Evolutionary conservation across 1,284 basidiomycete species (phyloP), one percentile per base, ranked within the genome.

Genomic region (Marasmius fiardii): DNA sequence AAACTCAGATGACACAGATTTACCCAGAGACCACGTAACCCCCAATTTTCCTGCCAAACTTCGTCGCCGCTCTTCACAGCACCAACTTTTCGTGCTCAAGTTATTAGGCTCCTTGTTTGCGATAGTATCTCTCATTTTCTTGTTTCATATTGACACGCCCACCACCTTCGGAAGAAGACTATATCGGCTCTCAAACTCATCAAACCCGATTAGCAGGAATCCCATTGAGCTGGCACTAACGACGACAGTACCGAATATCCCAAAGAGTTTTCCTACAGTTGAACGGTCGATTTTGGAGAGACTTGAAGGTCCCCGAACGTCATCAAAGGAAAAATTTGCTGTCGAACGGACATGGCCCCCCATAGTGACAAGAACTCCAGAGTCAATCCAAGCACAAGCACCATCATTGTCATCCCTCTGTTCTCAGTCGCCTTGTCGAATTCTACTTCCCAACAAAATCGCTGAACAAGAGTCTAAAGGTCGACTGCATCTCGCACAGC

Each of bases 381-480:
- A 70, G 45, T 51, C 61, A 47, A 12, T 48, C 41, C 45, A 18
- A 35, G 35, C n/a, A 23, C 7, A 43, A 35, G 52, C 41, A 37
- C 35, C 45, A 7, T 10, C 10, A 20, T 23, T 43, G 26, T 28
- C 43, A 50, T 16, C 34, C 18, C 58, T 48, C 58, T 50, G 53
- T 43, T 41, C 54, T 48, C 12, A 35, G 41, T 24, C 51, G 6
- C 49, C 68, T 3, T 79, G 74, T 56, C 73, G 71, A 4, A 76
- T 81, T 58, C 71, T 83, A 26, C 68, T 83, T 28, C 77, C 78
- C 0, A 63, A 76, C 12, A 72, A 73, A 5, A 69, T 82, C 33
- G 68, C 71, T 14, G 79, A 79, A 64, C 78, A 77, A 55, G 78
- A 80, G 60, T 77, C 79, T 47, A 78, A 79, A 58, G 75, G 78